Evolutionary conservation across 1,284 basidiomycete species (phyloP).

Genomic region (Apiotrichum mycotoxinovorans): DNA sequence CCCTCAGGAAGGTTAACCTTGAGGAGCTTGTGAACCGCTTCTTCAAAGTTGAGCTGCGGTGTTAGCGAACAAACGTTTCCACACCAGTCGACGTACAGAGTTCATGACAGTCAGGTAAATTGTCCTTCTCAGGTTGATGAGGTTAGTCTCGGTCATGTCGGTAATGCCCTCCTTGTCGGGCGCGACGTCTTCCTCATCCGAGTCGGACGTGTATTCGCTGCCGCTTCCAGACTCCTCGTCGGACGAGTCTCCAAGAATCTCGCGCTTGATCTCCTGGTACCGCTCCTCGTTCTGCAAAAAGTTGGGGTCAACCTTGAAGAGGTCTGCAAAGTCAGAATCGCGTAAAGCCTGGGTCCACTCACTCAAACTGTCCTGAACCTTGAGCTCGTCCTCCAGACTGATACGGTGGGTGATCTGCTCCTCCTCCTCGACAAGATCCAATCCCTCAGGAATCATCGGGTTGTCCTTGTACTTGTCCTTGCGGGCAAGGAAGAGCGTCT

Average conservation of each 20-base stretch:
- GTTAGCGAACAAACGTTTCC: background rate
- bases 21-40: conserved; percentile 95
- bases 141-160: conserved; percentile 90
- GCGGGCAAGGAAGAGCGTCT: conserved; percentile 94
- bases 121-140: conserved; percentile 87
- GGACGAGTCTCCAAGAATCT: conserved; percentile 74
- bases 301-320: conserved; percentile 92
- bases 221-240: conserved; percentile 62
- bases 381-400: conserved; percentile 84
- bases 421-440: conserved; percentile 96
- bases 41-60: conserved; percentile 78
- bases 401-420: conserved; percentile 95
- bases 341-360: conserved; percentile 46
- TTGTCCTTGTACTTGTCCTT: conserved; percentile 99
- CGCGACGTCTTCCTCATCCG: conserved; percentile 59
- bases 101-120: conserved; percentile 99
- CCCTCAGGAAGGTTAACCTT: conserved; percentile 89
- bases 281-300: conserved; percentile 90
- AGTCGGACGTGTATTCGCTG: conserved; percentile 62
- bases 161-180: conserved; percentile 83
- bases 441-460: conserved; percentile 82
- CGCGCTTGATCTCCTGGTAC: conserved; percentile 84
- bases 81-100: conserved; percentile 56
- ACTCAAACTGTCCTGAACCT: conserved; percentile 92
- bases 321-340: conserved; percentile 56